A percentile compares a stretch with the other conserved stretches of the same genome.
Evolutionary conservation across 495 filamentous ascomycete species (phyloP).

Genomic region (Chaetomium tenue): DNA sequence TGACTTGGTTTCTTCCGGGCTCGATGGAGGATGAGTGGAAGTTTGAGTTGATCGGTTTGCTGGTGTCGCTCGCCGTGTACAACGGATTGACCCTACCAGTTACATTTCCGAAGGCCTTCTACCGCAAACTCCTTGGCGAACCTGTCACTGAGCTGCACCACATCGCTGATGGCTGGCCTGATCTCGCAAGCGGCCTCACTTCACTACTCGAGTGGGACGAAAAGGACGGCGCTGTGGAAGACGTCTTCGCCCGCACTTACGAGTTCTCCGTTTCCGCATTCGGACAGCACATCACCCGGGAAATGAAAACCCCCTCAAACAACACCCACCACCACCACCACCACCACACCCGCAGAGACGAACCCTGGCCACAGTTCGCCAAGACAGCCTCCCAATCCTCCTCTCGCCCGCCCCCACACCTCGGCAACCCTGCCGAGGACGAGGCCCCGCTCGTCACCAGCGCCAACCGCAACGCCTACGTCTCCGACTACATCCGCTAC

Average conservation of each 20-base stretch:
- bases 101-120: constrained; percentile 80
- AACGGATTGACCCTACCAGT: constrained; percentile 89
- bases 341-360: constrained; percentile 4
- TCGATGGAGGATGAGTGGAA: constrained; percentile 81
- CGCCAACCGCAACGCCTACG: constrained; percentile 71
- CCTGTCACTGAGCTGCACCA: constrained; percentile 64
- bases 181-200: constrained; percentile 69
- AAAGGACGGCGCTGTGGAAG: constrained; percentile 71
- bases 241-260: constrained; percentile 77
- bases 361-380: constrained; percentile 46
- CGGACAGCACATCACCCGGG: constrained; percentile 51
- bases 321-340: not conserved
- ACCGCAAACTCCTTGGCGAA: constrained; percentile 70
- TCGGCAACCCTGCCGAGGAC: constrained; percentile 35
- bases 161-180: constrained; percentile 86
- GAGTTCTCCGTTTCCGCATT: constrained; percentile 76
- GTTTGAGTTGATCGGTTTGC: constrained; percentile 83
- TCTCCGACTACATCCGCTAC: constrained; percentile 85
- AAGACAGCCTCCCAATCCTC: constrained; percentile 20
- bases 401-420: constrained; percentile 30
- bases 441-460: constrained; percentile 68
- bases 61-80: constrained; percentile 88
- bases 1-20: constrained; percentile 84
- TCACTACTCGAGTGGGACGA: constrained; percentile 68
- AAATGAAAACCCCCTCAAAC: constrained; percentile 41